Evolutionary conservation across 768 basidiomycete species (phyloP).

Genomic region (Sarcomyxa edulis): DNA sequence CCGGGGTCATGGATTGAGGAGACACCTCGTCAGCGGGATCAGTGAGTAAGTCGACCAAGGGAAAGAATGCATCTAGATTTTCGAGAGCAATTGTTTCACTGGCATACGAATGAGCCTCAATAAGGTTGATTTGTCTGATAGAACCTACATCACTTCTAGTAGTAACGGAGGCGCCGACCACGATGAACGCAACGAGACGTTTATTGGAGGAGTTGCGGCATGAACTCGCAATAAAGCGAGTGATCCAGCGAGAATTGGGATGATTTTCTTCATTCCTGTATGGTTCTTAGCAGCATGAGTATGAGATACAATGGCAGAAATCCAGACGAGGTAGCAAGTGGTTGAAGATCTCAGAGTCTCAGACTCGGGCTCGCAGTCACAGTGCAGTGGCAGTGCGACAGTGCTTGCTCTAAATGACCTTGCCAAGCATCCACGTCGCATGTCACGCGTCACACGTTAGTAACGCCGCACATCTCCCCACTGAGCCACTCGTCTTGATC

Average conservation of each 20-base stretch:
- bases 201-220: conserved; percentile 42
- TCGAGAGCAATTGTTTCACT: conserved; percentile 78
- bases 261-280: background rate
- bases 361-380: background rate
- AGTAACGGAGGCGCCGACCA: conserved; percentile 62
- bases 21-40: conserved; percentile 37
- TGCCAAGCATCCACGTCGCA: too few species aligned
- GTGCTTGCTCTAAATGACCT: too few species aligned
- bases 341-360: background rate
- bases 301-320: background rate
- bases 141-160: conserved; percentile 59
- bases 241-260: background rate
- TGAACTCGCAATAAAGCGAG: background rate
- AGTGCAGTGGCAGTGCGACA: too few species aligned
- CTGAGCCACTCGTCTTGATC: too few species aligned
- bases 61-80: conserved; percentile 69
- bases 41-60: conserved; percentile 62
- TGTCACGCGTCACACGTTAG: too few species aligned
- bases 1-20: conserved; percentile 31
- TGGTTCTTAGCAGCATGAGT: background rate
- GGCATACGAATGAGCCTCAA: conserved; percentile 2
- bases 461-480: too few species aligned
- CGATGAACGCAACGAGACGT: conserved; percentile 54
- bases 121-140: too few species aligned
- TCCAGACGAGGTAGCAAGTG: background rate